phyloP scores from a whole-genome alignment of 306 rosid species.

The Acacia melanoxylon region DNA sequence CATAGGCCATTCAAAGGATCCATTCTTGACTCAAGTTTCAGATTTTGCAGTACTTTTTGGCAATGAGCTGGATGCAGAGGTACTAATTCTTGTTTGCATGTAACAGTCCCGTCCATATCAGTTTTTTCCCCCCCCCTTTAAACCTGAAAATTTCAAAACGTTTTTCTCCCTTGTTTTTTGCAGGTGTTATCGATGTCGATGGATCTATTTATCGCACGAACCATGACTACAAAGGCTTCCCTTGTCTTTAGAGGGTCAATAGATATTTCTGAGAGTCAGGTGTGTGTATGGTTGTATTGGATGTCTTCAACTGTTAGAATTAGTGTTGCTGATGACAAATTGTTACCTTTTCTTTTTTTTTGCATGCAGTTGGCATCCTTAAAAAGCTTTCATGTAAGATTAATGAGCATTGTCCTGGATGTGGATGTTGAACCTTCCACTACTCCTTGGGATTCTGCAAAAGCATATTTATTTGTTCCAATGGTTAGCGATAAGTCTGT shows the following conservation, averaged over 20 bases:
- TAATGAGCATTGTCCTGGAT: conserved; percentile 98
- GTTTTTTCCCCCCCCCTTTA: too few species aligned
- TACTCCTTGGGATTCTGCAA: conserved; percentile 99
- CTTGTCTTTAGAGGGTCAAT: conserved; percentile 83
- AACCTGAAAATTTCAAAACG: conserved; percentile 8
- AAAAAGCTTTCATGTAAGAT: conserved; percentile 93
- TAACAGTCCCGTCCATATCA: background rate
- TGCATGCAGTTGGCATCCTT: conserved; percentile 82
- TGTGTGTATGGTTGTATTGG: conserved; percentile 30
- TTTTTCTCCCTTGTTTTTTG: conserved; percentile 21
- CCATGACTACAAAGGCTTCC: conserved; percentile 96
- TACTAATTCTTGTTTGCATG: conserved; percentile 35
- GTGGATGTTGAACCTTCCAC: conserved; percentile 99
- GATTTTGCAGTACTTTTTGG: conserved; percentile 89
- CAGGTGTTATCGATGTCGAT: conserved; percentile 99
- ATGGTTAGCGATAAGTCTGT: conserved; percentile 74
- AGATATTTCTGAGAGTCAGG: conserved; percentile 85
- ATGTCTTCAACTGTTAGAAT: conserved; percentile 20
- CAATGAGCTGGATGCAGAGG: conserved; percentile 99
- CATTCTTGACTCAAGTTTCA: conserved; percentile 91
- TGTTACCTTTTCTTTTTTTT: conserved; percentile 29
- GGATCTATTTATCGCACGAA: conserved; percentile 99
- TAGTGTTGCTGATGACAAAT: conserved; percentile 36
- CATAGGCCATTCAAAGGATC: conserved; percentile 85
- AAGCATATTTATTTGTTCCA: conserved; percentile 96